Base-by-base conservation (phyloP, 768 basidiomycete species). In the Kwoniella europaea region DNA sequence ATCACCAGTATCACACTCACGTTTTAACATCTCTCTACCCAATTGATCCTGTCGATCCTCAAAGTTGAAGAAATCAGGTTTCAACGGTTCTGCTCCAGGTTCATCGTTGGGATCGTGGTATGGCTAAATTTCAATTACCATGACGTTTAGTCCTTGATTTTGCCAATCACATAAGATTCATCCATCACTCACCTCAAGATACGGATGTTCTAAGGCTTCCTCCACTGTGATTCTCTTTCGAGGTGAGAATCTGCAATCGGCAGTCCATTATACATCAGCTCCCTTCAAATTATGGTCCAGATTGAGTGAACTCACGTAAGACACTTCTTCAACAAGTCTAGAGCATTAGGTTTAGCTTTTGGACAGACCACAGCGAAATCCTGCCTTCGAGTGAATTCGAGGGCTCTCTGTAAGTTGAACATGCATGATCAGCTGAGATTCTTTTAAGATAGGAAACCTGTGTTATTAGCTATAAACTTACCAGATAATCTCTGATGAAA, bases 51-150 rank as follows among this genome's bases (percentile, higher is more conserved):
- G 78, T 22, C 71, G 60, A 54, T 80, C 73, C 63, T 84, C 82
- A 71, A 85, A 85, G 67, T 83, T 72, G 79, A 86, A 85, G 73
- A 85, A 86, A 52, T 84, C 83, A 13, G 82, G 74, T 18, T 80
- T 80, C 29, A 86, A 76, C 2, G 82, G 79, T 35, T 75, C 76
- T 2, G 94, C 93, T 1, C 88, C 88, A 0, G 95, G 94, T 80
- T 97, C 94, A 79, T 98, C 94, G 13, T 89, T 88, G 6, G 91
- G 88, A 78, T 96, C 94, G 72, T 95, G 93, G 76, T 94, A 94
- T 0, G 92, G 89, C 91, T 92, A 71, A 50, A 18, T 15, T 15
- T 6, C 4, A 18, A 15, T 50, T 6, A 81, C 86, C 43, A 66
- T n/a, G n/a, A n/a, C n/a, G n/a, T n/a, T n/a, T n/a, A n/a, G n/a